Conservation (phyloP, 1,139 yeast species). For the Taphrina flavorubra region DNA sequence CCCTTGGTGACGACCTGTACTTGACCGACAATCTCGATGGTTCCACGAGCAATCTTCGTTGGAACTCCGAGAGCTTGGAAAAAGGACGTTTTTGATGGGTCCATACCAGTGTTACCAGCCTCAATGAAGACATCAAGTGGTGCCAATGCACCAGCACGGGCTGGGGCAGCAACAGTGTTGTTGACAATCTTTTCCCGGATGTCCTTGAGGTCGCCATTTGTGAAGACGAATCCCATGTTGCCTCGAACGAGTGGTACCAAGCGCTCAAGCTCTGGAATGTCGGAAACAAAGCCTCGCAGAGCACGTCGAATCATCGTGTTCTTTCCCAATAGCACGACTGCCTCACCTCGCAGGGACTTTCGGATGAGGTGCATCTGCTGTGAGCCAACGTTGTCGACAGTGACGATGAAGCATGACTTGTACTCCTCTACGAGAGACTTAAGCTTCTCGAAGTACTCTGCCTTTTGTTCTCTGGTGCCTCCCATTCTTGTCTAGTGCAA, state of each 20-base stretch:
- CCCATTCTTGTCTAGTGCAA: conserved; percentile 64
- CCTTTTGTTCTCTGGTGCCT: conserved; percentile 98
- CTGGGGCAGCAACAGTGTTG: conserved; percentile 99
- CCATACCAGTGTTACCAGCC: conserved; percentile 99
- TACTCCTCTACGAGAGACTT: conserved; percentile 93
- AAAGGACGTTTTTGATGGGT: conserved; percentile 99
- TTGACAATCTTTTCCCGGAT: conserved; percentile 84
- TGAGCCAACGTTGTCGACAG: conserved; percentile 99
- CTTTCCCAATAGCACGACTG: conserved; percentile 98
- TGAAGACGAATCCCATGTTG: conserved; percentile 99
- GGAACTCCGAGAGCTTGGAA: conserved; percentile 99
- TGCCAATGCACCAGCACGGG: conserved; percentile 99
- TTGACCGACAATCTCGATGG: conserved; percentile 97
- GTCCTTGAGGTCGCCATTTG: conserved; percentile 90
- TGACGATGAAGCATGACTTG: conserved; percentile 98
- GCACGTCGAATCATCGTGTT: conserved; percentile 99
- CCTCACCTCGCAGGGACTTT: conserved; percentile 93
- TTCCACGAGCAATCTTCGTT: conserved; percentile 99
- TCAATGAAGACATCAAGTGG: conserved; percentile 97
- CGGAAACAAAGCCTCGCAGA: conserved; percentile 90
- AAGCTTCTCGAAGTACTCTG: conserved; percentile 91
- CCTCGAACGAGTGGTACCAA: conserved; percentile 93
- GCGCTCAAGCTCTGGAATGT: conserved; percentile 95
- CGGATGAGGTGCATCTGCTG: conserved; percentile 99
- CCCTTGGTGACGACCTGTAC: conserved; percentile 91